Evolutionary conservation across 768 basidiomycete genomes (phyloP), one percentile per base, ranked within the genome.

Genomic region (Trametes villosa): DNA sequence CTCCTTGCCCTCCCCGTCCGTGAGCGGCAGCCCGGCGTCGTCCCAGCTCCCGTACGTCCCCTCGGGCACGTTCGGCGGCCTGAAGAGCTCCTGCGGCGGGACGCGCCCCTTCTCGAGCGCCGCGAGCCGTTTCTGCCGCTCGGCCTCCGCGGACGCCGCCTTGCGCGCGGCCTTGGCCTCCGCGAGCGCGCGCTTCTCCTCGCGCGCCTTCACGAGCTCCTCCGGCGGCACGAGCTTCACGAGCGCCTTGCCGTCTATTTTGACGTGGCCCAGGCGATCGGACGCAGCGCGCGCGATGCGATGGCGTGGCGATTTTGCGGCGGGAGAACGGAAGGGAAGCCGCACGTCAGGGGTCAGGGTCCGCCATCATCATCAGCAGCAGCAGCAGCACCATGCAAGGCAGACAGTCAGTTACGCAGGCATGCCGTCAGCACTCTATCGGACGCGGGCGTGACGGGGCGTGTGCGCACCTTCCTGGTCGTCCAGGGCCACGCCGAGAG

Each of bases 401-500:
- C 31, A 30, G 27, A 24, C 50, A 51, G 50, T 22, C 24, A 24
- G 24, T 55, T 31, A 42, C 24, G 29, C 31, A 36, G 40, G 18
- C 40, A 34, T 41, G 45, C 51, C 38, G 29, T 47, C 36, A 30
- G 54, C 47, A 47, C 45, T 24, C 29, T 46, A 47, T 54, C 58
- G 33, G 47, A 40, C 47, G 36, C 47, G 27, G 46, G 34, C 18
- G 54, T n/a, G 46, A n/a, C n/a, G n/a, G n/a, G n/a, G n/a, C n/a
- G n/a, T n/a, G 30, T 33, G 72, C 78, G 51, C 63, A 88, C 94
- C 94, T 80, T 96, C 94, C 77, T 94, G 93, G 77, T 99, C 97
- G 71, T 98, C 97, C 33, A 99, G 78, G 9, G 95, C 95, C 7
- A 99, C 93, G 9, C 97, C 97, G 50, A 98, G 79, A n/a, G 94